phyloP scores from a whole-genome alignment of 768 basidiomycete genomes.

The Leccinum uliginosum region DNA sequence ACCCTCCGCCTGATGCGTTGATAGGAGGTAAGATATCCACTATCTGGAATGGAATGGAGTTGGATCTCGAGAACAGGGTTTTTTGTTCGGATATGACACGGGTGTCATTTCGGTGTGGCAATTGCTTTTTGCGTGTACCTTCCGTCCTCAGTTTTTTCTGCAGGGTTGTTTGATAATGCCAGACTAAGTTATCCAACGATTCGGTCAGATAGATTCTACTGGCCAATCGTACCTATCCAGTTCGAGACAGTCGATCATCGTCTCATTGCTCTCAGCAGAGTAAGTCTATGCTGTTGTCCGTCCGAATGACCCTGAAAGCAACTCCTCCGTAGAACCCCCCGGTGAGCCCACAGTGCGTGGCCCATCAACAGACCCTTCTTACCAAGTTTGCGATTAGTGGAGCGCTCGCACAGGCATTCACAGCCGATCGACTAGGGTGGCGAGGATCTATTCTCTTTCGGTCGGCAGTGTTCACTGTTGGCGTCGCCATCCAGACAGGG shows the following conservation, averaged over 20 bases:
- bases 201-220: conserved; percentile 48
- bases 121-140: background rate
- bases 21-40: conserved; percentile 19
- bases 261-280: conserved; percentile 75
- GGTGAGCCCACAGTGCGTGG: conserved; percentile 31
- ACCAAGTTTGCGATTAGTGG: conserved; percentile 40
- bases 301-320: background rate
- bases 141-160: background rate
- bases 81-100: conserved; percentile 72
- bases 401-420: conserved; percentile 67
- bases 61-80: conserved; percentile 37
- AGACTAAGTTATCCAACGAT: conserved; percentile 67
- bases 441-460: conserved; percentile 72
- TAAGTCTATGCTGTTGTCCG: conserved; percentile 15
- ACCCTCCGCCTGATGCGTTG: background rate
- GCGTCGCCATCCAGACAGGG: conserved; percentile 66
- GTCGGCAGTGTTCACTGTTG: conserved; percentile 68
- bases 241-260: conserved; percentile 71
- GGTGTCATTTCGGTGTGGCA: conserved; percentile 64
- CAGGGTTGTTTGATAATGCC: conserved; percentile 79
- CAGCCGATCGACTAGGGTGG: conserved; percentile 68
- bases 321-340: conserved; percentile 39
- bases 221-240: conserved; percentile 52
- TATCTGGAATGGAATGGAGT: background rate
- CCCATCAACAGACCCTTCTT: background rate